Evolutionary conservation across 2,329 filamentous ascomycete genomes (phyloP), one percentile per base, ranked within the genome.

Genomic region (Claviceps sp.): DNA sequence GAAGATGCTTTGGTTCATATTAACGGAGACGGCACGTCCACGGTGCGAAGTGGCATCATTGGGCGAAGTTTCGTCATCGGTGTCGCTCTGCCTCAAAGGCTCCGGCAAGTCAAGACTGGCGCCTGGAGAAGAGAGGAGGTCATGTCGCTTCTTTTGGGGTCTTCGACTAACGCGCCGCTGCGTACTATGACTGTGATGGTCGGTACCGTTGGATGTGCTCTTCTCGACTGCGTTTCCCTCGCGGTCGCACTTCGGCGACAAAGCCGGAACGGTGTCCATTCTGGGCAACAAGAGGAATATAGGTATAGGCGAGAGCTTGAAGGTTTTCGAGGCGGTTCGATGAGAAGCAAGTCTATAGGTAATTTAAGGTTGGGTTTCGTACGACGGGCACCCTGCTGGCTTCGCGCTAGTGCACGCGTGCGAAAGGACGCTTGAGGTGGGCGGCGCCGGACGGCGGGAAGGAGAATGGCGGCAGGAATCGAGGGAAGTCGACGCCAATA

Each of bases 1-100:
- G 66, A 96, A 95, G 52, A 97, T 84, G 57, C 88, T 94, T 73
- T 95, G 90, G 67, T 95, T 93, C 82, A 95, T 88, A 62, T 89
- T 88, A 68, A 80, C 73, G 54, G 77, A 75, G 65, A 77, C 72
- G 56, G 74, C 70, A 14, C 71, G 68, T 40, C 68, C 70, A 52
- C 73, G 70, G 8, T 61, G 64, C 2, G 72, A 67, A 4, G 68
- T 58, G 44, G 74, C 68, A 40, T 76, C 73, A 40, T 52, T 54
- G 26, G 53, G 56, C 6, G 55, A 54, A 58, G 78, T 73, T 46
- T 77, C 74, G 37, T 64, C 68, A n/a, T 69, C 69, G 54, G 77
- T 70, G 52, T 74, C 75, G 56, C 68, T 72, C 44, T 74, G 70
- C 61, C 70, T 73, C 40, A 81, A 64, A 17, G 71, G 73, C 24